These are phyloP conservation scores for Orychophragmus violaceus DNA, from an alignment of 345 rosid species.

Conservation along the genomic window DNA sequence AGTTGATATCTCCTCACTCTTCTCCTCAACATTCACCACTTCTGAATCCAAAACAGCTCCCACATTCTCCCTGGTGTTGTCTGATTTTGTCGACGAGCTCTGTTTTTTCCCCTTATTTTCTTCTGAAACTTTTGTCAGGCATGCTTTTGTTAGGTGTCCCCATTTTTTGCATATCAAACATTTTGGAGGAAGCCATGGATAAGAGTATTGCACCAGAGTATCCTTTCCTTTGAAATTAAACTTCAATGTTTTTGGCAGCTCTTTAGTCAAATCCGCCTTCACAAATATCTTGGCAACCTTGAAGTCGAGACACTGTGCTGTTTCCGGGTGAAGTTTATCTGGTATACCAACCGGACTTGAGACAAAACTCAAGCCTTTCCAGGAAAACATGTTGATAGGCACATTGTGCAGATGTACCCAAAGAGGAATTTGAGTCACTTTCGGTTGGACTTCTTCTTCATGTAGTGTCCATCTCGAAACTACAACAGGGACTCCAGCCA, in stretches of 20 bases:
- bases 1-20: too few species aligned
- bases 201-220: too few species aligned
- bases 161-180: too few species aligned
- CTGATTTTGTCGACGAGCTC: too few species aligned
- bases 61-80: too few species aligned
- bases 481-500: background rate
- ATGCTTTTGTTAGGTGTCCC: too few species aligned
- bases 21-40: too few species aligned
- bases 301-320: background rate
- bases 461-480: background rate
- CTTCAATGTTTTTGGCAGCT: background rate
- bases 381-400: background rate
- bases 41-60: too few species aligned
- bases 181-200: too few species aligned
- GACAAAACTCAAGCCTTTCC: background rate
- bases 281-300: background rate
- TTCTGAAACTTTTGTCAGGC: too few species aligned
- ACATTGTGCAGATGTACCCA: background rate
- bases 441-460: background rate
- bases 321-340: background rate
- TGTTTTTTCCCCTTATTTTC: too few species aligned
- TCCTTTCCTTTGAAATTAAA: too few species aligned
- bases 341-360: background rate
- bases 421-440: background rate
- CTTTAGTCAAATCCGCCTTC: background rate